Evolutionary conservation across 352 stramenopile genomes (phyloP).

Genomic region (Globisporangium irregulare): DNA sequence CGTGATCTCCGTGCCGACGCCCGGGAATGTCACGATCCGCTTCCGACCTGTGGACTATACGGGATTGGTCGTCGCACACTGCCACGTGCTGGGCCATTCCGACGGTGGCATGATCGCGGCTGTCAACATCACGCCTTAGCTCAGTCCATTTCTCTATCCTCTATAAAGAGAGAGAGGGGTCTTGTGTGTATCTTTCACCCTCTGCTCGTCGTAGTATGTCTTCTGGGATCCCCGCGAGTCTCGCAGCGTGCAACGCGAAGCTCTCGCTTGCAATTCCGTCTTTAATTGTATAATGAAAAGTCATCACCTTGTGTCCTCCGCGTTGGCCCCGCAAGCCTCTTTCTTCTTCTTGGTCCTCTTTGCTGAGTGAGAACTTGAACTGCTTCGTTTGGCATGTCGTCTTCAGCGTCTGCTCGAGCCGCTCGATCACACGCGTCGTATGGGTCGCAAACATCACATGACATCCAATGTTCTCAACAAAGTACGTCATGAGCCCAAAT

Average conservation of each 20-base stretch:
- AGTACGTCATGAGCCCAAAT: constrained; percentile 22
- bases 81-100: constrained; percentile 77
- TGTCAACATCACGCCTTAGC: constrained; percentile 43
- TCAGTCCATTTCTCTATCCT: neutral
- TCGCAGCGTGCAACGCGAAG: constrained; percentile 7
- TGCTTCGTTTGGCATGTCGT: constrained; percentile 12
- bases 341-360: neutral
- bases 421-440: constrained; percentile 22
- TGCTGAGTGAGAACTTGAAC: neutral
- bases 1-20: constrained; percentile 69
- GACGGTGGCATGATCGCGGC: constrained; percentile 76
- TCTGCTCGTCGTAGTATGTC: constrained; percentile 6
- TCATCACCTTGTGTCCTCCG: neutral
- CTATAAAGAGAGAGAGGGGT: neutral
- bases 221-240: constrained; percentile 5
- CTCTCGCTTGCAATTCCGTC: constrained; percentile 34
- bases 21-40: constrained; percentile 79
- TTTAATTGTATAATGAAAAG: constrained; percentile 15
- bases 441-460: constrained; percentile 41
- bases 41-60: constrained; percentile 69
- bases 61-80: constrained; percentile 65
- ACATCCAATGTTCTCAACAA: constrained; percentile 28
- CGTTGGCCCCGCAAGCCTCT: neutral
- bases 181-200: neutral
- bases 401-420: constrained; percentile 7